Conservation (phyloP, 2,329 filamentous ascomycete species). For the Penicillium sp. region DNA sequence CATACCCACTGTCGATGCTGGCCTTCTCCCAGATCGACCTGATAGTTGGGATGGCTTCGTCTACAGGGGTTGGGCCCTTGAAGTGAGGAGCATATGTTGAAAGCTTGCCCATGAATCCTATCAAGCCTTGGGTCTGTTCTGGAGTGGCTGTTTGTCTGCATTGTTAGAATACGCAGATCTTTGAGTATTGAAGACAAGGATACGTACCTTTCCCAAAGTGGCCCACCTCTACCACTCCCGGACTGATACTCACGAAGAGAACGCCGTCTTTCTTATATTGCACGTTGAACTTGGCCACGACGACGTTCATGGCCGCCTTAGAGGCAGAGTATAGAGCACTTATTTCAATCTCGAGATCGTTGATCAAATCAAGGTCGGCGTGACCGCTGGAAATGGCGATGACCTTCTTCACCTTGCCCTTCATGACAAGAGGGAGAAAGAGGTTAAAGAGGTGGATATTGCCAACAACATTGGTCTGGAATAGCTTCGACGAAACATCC, state of each 20-base stretch:
- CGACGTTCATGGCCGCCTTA: slow-evolving; percentile 53
- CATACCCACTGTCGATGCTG: slow-evolving; percentile 47
- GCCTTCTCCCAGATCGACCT: slow-evolving; percentile 29
- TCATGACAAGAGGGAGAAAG: slow-evolving; percentile 51
- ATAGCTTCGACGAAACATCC: slow-evolving; percentile 27
- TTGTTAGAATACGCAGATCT: not conserved
- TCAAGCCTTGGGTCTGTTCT: slow-evolving; percentile 16
- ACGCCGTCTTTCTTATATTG: slow-evolving; percentile 50
- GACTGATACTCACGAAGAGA: slow-evolving; percentile 50
- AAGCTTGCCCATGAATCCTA: slow-evolving; percentile 28
- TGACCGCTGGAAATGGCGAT: slow-evolving; percentile 48
- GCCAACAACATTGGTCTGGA: slow-evolving; percentile 50
- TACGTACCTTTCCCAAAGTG: slow-evolving; percentile 26
- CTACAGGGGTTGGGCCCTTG: slow-evolving; percentile 32
- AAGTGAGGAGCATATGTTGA: slow-evolving; percentile 40
- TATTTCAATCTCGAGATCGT: slow-evolving; percentile 32
- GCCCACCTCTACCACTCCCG: slow-evolving; percentile 48
- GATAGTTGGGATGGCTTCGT: slow-evolving; percentile 32
- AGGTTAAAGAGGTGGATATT: slow-evolving; percentile 52
- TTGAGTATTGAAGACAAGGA: slow-evolving; percentile 6
- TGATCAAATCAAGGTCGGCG: slow-evolving; percentile 45
- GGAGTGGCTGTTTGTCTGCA: not conserved
- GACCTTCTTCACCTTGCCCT: slow-evolving; percentile 52
- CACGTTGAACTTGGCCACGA: slow-evolving; percentile 52
- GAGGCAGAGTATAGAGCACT: slow-evolving; percentile 44